phyloP scores from a whole-genome alignment of 768 basidiomycete genomes.

The Glaciozyma martinii region DNA sequence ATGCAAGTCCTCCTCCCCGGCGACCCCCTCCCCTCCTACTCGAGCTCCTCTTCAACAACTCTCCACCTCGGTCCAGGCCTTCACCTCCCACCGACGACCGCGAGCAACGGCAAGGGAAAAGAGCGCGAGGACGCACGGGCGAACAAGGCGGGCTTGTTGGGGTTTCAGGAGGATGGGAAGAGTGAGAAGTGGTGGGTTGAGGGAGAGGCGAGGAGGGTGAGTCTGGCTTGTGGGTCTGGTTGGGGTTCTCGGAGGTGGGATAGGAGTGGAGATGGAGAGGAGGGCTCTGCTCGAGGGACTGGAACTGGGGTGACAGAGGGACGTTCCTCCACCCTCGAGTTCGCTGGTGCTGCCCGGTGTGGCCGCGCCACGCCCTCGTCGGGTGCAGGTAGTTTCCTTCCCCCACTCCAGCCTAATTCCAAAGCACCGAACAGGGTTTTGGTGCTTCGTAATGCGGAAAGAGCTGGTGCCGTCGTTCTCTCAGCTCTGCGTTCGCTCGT shows the following conservation, averaged over 20 bases:
- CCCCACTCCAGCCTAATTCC: too few relatives aligned
- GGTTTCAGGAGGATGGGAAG: neutral
- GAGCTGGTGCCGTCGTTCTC: too few relatives aligned
- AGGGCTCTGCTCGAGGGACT: neutral
- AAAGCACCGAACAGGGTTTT: too few relatives aligned
- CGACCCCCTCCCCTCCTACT: slow-evolving; percentile 50
- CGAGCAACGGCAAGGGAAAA: slow-evolving; percentile 51
- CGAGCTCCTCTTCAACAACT: slow-evolving; percentile 37
- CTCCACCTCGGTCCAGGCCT: slow-evolving; percentile 19
- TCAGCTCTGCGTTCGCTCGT: too few relatives aligned
- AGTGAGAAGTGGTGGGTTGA: slow-evolving; percentile 81
- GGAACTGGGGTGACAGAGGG: neutral
- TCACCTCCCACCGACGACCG: slow-evolving; percentile 43
- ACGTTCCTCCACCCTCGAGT: too few relatives aligned
- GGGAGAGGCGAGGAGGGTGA: slow-evolving; percentile 68
- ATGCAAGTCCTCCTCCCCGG: slow-evolving; percentile 62
- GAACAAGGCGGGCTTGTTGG: slow-evolving; percentile 11
- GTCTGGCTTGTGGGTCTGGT: slow-evolving; percentile 41
- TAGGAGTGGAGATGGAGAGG: neutral
- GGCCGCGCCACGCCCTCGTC: too few relatives aligned
- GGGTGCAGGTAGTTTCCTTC: too few relatives aligned
- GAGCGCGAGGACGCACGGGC: slow-evolving; percentile 48
- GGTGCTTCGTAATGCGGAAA: too few relatives aligned
- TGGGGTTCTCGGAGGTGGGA: neutral
- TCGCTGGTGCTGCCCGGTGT: too few relatives aligned